Conservation (phyloP, 768 basidiomycete genomes). For the Auricularia sp. region DNA sequence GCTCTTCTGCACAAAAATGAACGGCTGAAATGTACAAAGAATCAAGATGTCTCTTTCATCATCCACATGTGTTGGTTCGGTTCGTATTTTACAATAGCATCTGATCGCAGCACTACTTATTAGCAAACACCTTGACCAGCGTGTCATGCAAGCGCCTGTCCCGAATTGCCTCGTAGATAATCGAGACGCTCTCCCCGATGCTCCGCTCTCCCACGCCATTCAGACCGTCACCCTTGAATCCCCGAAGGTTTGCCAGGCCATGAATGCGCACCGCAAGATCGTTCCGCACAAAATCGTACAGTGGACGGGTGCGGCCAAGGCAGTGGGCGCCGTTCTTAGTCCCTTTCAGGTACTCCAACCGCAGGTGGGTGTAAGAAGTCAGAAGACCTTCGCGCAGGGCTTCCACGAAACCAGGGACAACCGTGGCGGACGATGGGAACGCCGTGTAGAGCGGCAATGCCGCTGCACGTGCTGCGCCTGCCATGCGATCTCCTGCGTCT, state of each 20-base stretch:
- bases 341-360: conserved; percentile 48
- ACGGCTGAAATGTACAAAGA: too few relatives aligned
- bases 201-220: conserved; percentile 49
- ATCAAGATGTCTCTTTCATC: too few relatives aligned
- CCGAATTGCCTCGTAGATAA: conserved; percentile 69
- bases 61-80: too few relatives aligned
- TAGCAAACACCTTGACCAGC: conserved; percentile 38
- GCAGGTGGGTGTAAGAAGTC: conserved; percentile 20
- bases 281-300: conserved; percentile 70
- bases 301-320: conserved; percentile 54
- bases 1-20: too few relatives aligned
- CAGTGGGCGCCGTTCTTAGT: conserved; percentile 33
- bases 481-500: neutral
- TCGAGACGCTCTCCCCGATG: conserved; percentile 57
- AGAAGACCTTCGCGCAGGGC: neutral
- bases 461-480: neutral
- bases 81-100: too few relatives aligned
- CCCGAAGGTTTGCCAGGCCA: conserved; percentile 54
- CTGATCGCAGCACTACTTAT: too few relatives aligned
- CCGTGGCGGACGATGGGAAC: neutral
- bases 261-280: conserved; percentile 69
- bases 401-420: neutral
- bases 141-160: conserved; percentile 56
- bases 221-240: conserved; percentile 6
- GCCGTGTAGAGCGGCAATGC: neutral